phyloP scores from a whole-genome alignment of 163 green algal species.

The Prototheca wickerhamii region DNA sequence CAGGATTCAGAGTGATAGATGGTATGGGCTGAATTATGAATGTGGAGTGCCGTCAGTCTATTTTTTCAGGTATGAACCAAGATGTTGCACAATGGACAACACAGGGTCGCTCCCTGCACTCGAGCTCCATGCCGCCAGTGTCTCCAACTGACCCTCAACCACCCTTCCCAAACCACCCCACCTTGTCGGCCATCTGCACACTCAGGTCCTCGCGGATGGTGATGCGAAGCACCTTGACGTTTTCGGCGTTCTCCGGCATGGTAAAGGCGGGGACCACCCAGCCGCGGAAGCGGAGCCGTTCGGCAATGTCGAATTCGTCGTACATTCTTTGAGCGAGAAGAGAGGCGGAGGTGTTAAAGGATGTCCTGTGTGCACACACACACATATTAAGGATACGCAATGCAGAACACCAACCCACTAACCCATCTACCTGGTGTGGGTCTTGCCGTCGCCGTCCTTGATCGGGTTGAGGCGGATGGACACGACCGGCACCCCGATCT shows the following conservation, averaged over 20 bases:
- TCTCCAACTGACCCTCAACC: not conserved
- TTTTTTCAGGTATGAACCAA: not conserved
- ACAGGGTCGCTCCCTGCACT: not conserved
- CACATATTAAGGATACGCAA: not conserved
- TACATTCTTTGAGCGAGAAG: constrained; percentile 17
- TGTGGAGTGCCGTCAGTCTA: not conserved
- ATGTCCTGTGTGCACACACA: not conserved
- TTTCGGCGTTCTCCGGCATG: constrained; percentile 30
- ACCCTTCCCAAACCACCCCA: constrained; percentile 9
- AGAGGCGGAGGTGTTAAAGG: not conserved
- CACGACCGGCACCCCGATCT: constrained; percentile 46
- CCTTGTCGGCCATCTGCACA: constrained; percentile 32
- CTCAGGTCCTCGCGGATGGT: constrained; percentile 48
- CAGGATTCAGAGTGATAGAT: not conserved
- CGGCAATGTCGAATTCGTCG: constrained; percentile 45
- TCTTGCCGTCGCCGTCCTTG: constrained; percentile 13
- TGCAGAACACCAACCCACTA: not conserved
- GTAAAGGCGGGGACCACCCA: constrained; percentile 55
- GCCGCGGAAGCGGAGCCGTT: constrained; percentile 30
- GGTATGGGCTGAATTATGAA: not conserved
- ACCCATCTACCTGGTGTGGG: not conserved
- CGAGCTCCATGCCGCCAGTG: not conserved
- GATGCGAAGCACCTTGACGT: constrained; percentile 37
- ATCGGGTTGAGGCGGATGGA: constrained; percentile 44
- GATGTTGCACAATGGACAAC: not conserved